Base-by-base conservation (phyloP, 228 moss, liverwort and hornwort genomes). In the Sphagnum fallax region DNA sequence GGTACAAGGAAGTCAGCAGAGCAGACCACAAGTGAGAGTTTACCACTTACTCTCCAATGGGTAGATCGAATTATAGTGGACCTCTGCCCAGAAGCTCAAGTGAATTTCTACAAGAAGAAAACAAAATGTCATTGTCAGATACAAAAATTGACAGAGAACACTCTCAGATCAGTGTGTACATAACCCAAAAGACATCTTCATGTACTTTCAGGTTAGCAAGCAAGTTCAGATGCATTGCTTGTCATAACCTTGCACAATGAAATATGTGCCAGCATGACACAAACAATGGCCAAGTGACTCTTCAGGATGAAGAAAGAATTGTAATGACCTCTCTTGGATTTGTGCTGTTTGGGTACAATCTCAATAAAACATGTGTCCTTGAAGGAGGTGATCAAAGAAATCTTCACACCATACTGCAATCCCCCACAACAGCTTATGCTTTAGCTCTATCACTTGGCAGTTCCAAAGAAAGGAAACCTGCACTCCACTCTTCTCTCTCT, bases 61-160 rank as follows among this genome's bases (percentile, higher is more conserved):
- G 63, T 73, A 82, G 4, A 95, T 88, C 10, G 94, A 95, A 48
- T 92, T 95, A 48, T 95, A 92, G 64, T 95, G 94, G 16, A 92
- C 79, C 66, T 95, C 88, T 1, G 88, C 81, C 92, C 94, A 95
- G 71, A 92, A 95, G 87, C 92, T 95, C 4, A 95, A 74, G 74
- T 83, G 88, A 53, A 95, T 68, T 4, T 83, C 92, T 94, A 88
- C 75, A 71, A 51, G 55, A 61, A 69, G 49, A 50, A 62, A 62
- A 62, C 6, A 62, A 62, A 4, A 16, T 62, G 14, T n/a, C 8
- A 14, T 62, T n/a, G 9, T 63, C 32, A 4, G 18, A 8, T n/a
- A 63, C 9, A 32, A 32, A 63, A 12, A 47, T 0, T 4, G 48
- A 48, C 12, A 64, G 47, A 4, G 9, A 16, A 8, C 32, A 63